A percentile compares a stretch with the other conserved stretches of the same genome.
Evolutionary conservation across 306 rosid species (phyloP).

Genomic region (Inga oerstediana): DNA sequence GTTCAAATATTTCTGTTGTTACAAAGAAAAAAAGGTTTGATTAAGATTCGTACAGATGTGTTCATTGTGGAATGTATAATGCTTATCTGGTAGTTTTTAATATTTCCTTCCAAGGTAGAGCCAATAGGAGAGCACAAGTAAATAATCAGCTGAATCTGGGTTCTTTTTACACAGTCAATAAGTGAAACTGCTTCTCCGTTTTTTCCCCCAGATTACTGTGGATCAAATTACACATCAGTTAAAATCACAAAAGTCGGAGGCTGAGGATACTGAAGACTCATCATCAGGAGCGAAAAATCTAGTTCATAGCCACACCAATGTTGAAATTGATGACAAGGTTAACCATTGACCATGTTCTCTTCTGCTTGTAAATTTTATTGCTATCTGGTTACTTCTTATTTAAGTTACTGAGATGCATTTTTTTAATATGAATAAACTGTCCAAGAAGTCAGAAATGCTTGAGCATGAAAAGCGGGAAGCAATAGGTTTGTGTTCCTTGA

Average conservation of each 20-base stretch:
- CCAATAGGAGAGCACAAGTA: conserved; percentile 41
- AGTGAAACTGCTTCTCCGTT: conserved; percentile 57
- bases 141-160: conserved; percentile 38
- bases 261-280: conserved; percentile 38
- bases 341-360: conserved; percentile 26
- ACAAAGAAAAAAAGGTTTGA: not conserved
- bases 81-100: conserved; percentile 38
- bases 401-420: conserved; percentile 37
- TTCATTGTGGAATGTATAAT: conserved; percentile 29
- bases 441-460: conserved; percentile 59
- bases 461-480: conserved; percentile 83
- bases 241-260: conserved; percentile 53
- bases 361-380: conserved; percentile 6
- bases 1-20: not conserved
- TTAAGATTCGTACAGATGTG: not conserved
- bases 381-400: conserved; percentile 22
- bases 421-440: conserved; percentile 17
- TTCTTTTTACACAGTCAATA: conserved; percentile 52
- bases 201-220: conserved; percentile 69
- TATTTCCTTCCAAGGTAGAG: conserved; percentile 40
- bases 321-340: conserved; percentile 61
- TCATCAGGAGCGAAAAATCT: conserved; percentile 39
- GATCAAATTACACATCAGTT: conserved; percentile 79
- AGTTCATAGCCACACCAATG: conserved; percentile 35
- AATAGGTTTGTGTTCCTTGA: conserved; percentile 61